Conservation (phyloP, 768 basidiomycete genomes). For the Suillus subalutaceus region DNA sequence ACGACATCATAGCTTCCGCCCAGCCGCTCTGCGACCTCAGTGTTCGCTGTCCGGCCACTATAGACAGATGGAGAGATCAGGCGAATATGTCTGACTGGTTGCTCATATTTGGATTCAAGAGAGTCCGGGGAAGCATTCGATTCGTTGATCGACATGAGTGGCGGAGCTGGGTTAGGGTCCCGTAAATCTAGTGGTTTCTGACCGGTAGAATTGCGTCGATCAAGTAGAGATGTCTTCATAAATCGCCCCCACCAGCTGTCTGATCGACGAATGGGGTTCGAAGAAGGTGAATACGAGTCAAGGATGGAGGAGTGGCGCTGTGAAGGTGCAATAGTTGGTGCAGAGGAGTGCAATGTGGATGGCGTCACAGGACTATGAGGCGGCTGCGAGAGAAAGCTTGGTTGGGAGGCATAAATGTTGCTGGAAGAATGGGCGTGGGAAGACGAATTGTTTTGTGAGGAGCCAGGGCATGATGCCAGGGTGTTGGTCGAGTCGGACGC, state of each 20-base stretch:
- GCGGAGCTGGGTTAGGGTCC: conserved; percentile 80
- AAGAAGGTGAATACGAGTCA: conserved; percentile 42
- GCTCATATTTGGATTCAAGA: conserved; percentile 18
- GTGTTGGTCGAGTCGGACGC: conserved; percentile 29
- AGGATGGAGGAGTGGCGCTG: conserved; percentile 46
- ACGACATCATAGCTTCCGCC: conserved; percentile 72
- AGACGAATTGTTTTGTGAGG: conserved; percentile 28
- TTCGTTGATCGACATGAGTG: conserved; percentile 61
- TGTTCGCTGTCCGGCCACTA: conserved; percentile 66
- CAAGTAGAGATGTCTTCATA: conserved; percentile 64
- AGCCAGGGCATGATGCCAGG: conserved; percentile 27
- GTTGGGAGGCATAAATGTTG: conserved; percentile 20
- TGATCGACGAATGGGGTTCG: conserved; percentile 59
- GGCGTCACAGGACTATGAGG: conserved; percentile 27
- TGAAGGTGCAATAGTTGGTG: conserved; percentile 30
- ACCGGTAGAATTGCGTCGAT: conserved; percentile 50
- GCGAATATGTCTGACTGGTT: conserved; percentile 31
- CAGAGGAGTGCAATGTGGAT: conserved; percentile 30
- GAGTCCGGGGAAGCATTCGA: conserved; percentile 20
- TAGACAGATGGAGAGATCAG: conserved; percentile 48
- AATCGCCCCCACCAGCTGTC: conserved; percentile 84
- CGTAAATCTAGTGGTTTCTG: conserved; percentile 56
- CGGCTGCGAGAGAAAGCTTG: conserved; percentile 18
- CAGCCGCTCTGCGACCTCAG: conserved; percentile 67
- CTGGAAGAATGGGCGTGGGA: conserved; percentile 30